Evolutionary conservation across 2,329 filamentous ascomycete genomes (phyloP), one percentile per base, ranked within the genome.

Genomic region (Davidsoniella australis): DNA sequence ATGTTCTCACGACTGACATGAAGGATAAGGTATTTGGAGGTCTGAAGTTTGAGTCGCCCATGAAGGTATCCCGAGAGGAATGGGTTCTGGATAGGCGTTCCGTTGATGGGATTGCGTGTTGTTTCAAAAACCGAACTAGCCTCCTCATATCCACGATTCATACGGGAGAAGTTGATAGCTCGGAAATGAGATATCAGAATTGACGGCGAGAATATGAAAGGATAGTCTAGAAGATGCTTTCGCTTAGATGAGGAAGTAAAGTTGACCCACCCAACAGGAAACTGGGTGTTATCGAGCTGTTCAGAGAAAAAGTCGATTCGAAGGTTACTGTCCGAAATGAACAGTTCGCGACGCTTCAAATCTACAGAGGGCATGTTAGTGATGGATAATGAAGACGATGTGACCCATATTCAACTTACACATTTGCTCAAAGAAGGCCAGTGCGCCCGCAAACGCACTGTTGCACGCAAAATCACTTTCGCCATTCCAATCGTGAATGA

Each of bases 181-280:
- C 89, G 80, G 61, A 96, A 95, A 60, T 87, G 94, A 0, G 78
- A 78, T 2, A 94, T 80, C 2, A 94, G 66, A 1, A 77, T 76
- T 0, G 79, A 71, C 0, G 80, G 72, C 17, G 73, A 78, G 57
- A 95, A 94, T 0, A 96, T 69, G 59, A 82, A 93, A 0, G 85
- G 78, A 55, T 82, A 85, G 52, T 87, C 80, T 3, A 96, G 67
- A 0, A 96, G 66, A 62, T 95, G 87, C 18, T 80, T 66, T 24
- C 68, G 75, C 56, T 78, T 78, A 52, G 71, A 76, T 29, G 76
- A 79, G 0, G 74, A 67, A 2, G 66, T 66, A 53, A 76, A 79
- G 3, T 72, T 69, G 47, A 80, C 62, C 83, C 79, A 94, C 45
- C 77, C 74, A 41, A 79, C 69, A 0, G 87, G 83, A 69, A 85